Base-by-base conservation (phyloP, 78 protist species). In the Creolimax fragrantissima region DNA sequence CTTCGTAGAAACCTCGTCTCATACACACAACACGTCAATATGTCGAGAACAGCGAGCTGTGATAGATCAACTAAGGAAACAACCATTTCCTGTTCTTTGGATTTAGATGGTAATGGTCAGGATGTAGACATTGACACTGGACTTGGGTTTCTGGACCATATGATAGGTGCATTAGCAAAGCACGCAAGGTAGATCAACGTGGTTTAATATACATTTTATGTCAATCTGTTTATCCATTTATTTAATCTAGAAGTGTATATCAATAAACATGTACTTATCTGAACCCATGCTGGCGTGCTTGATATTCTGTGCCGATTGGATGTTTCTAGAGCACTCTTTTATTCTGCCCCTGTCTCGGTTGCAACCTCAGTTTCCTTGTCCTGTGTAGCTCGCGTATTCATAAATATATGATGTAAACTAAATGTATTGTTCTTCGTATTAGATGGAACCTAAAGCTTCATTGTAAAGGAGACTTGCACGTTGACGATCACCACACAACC, bases 401-500 rank as follows among this genome's bases (percentile, higher is more conserved):
- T n/a, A n/a, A n/a, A n/a, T n/a, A n/a, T n/a, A n/a, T n/a, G n/a
- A n/a, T n/a, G n/a, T n/a, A n/a, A n/a, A n/a, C n/a, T n/a, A n/a
- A n/a, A n/a, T n/a, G n/a, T n/a, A n/a, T n/a, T n/a, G n/a, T n/a
- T n/a, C n/a, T n/a, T n/a, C n/a, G n/a, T n/a, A n/a, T 7, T 36
- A 83, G 90, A 45, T 74, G 3, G 67, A 2, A 6, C 3, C 4
- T 86, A 35, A 32, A 5, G 2, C 58, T 41, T 44, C 2, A 2
- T 2, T 91, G 94, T 84, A 74, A 94, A 41, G 97, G 97, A 3
- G 97, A 96, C 81, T 89, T 94, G 36, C 93, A 93, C 90, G 43
- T 96, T 42, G 95, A 94, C 90, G 97, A 96, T 88, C 97, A 96
- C 85, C 97, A 96, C 95, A 93, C 97, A 2, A 91, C 35, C 3